Percentiles rank a stretch among this genome's conserved stretches.
Conservation (phyloP, 164 flowering plant genomes). For the Vitis labrusca region DNA sequence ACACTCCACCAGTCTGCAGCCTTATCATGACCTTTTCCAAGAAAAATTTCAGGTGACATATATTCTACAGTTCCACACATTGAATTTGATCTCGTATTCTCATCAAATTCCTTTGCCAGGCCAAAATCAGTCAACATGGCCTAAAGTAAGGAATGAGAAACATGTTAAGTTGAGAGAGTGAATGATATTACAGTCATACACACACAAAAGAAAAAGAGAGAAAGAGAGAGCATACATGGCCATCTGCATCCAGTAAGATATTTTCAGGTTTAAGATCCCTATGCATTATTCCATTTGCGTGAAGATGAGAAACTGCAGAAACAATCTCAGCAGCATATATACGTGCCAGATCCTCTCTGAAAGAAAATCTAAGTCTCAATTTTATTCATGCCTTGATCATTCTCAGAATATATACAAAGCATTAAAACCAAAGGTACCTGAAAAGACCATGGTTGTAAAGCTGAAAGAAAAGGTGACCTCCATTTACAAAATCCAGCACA, state of each 20-base stretch:
- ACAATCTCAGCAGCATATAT: constrained; percentile 82
- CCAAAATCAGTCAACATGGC: constrained; percentile 95
- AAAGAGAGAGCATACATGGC: constrained; percentile 47
- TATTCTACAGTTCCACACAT: constrained; percentile 91
- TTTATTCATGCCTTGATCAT: background rate
- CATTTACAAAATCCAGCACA: constrained; percentile 82
- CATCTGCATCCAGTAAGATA: constrained; percentile 75
- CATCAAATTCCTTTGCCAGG: constrained; percentile 81
- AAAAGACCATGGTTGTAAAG: constrained; percentile 84
- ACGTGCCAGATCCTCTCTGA: constrained; percentile 81
- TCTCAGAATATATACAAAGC: background rate
- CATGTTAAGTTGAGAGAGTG: background rate
- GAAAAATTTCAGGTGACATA: constrained; percentile 93
- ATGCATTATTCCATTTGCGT: constrained; percentile 82
- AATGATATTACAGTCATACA: background rate
- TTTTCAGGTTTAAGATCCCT: constrained; percentile 93
- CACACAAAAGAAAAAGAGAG: background rate
- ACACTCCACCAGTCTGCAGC: constrained; percentile 99
- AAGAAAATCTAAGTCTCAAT: constrained; percentile 15
- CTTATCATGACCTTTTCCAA: constrained; percentile 90
- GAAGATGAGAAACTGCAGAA: constrained; percentile 84
- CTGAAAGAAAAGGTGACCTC: constrained; percentile 87
- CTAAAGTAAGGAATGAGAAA: constrained; percentile 27
- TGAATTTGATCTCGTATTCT: constrained; percentile 76
- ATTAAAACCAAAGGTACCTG: constrained; percentile 38